Evolutionary conservation across 306 rosid species (phyloP).

Genomic region (Quercus gilva): DNA sequence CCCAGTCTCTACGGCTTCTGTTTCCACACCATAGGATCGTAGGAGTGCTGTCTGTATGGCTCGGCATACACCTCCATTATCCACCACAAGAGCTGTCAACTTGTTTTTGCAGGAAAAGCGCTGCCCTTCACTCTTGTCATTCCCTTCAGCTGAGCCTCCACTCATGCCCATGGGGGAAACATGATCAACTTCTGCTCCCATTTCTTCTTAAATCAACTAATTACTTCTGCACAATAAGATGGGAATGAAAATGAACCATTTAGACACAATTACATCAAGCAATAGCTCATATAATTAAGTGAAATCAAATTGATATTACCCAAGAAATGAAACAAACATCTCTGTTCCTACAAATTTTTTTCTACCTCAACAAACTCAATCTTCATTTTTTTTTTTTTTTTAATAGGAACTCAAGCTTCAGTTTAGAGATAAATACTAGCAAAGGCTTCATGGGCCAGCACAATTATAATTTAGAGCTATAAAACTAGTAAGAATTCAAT

Average conservation of each 20-base stretch:
- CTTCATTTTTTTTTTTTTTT: too few relatives aligned
- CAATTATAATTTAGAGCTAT: background rate
- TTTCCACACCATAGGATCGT: background rate
- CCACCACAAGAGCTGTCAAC: slow-evolving; percentile 24
- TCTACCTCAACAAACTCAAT: background rate
- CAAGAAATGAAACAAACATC: background rate
- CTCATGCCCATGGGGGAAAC: background rate
- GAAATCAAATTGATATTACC: background rate
- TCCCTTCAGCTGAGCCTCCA: background rate
- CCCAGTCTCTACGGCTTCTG: slow-evolving; percentile 15
- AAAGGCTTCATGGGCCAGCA: background rate
- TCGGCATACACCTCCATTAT: background rate
- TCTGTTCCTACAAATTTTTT: background rate
- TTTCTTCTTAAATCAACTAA: background rate
- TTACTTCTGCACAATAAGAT: background rate
- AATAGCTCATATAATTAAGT: background rate
- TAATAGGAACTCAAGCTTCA: background rate
- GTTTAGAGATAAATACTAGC: background rate
- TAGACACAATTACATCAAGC: background rate
- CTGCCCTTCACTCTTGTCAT: background rate
- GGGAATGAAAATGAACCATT: background rate
- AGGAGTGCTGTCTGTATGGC: background rate
- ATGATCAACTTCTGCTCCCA: background rate
- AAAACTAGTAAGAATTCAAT: background rate
- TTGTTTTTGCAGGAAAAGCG: slow-evolving; percentile 1